Evolutionary conservation across 2,329 filamentous ascomycete genomes (phyloP).

Genomic region (Penicillium decumbens): DNA sequence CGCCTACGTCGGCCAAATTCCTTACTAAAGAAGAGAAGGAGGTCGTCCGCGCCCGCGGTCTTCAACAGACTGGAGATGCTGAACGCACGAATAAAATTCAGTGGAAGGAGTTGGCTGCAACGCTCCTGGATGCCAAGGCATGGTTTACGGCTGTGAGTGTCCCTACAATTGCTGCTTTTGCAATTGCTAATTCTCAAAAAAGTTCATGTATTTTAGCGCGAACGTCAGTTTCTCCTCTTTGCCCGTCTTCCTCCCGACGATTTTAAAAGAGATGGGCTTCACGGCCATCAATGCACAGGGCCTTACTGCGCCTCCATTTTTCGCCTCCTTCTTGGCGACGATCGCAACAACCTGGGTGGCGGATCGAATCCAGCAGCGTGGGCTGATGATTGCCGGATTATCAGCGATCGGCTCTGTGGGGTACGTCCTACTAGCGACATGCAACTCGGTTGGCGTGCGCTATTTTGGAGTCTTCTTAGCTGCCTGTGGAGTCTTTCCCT

Average conservation of each 20-base stretch:
- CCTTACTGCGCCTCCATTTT: slow-evolving; percentile 66
- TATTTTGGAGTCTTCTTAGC: slow-evolving; percentile 54
- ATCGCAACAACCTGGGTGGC: slow-evolving; percentile 59
- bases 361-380: slow-evolving; percentile 62
- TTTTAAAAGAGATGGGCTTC: slow-evolving; percentile 64
- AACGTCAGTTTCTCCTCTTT: slow-evolving; percentile 63
- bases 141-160: slow-evolving; percentile 45
- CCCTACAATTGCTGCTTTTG: not conserved
- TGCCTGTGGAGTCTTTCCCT: slow-evolving; percentile 61
- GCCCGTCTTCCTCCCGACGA: slow-evolving; percentile 61
- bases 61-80: slow-evolving; percentile 51
- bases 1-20: slow-evolving; percentile 50
- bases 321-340: slow-evolving; percentile 61
- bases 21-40: slow-evolving; percentile 55
- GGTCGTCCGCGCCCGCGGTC: slow-evolving; percentile 52
- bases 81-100: slow-evolving; percentile 41
- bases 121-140: slow-evolving; percentile 44
- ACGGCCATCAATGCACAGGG: slow-evolving; percentile 64
- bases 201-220: slow-evolving; percentile 55
- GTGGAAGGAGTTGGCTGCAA: slow-evolving; percentile 46
- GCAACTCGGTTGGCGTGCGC: slow-evolving; percentile 47
- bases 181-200: slow-evolving; percentile 9
- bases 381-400: slow-evolving; percentile 54
- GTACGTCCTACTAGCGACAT: slow-evolving; percentile 29
- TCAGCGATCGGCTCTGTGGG: slow-evolving; percentile 57